These are phyloP conservation scores for Aphanomyces stellatus DNA, from an alignment of 352 stramenopile species.

Conservation along the genomic window DNA sequence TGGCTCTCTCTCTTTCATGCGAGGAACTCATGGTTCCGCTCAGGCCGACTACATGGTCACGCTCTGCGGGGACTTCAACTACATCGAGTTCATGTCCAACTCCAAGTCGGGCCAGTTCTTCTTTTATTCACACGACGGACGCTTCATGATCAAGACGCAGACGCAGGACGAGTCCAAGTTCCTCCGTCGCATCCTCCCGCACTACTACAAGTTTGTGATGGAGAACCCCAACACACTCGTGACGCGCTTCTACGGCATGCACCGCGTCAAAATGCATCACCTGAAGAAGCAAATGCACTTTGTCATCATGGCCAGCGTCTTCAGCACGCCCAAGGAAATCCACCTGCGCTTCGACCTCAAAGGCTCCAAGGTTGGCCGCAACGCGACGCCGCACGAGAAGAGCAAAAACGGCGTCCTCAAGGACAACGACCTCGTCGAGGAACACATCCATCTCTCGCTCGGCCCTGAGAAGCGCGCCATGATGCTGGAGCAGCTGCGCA, in stretches of 20 bases:
- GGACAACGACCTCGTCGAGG: constrained; percentile 86
- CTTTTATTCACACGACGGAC: constrained; percentile 96
- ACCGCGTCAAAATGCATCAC: constrained; percentile 97
- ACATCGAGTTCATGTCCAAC: constrained; percentile 98
- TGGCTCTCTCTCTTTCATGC: constrained; percentile 18
- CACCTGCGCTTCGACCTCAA: constrained; percentile 86
- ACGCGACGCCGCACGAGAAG: constrained; percentile 50
- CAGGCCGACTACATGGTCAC: constrained; percentile 85
- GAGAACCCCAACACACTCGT: constrained; percentile 97
- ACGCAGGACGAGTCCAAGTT: constrained; percentile 99
- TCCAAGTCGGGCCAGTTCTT: constrained; percentile 99
- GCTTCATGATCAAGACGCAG: constrained; percentile 99
- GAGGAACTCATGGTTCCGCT: constrained; percentile 24
- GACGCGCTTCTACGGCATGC: constrained; percentile 96
- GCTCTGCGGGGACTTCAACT: constrained; percentile 93
- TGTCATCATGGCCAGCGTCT: constrained; percentile 96
- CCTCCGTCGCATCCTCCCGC: constrained; percentile 92
- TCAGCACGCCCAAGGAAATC: constrained; percentile 90
- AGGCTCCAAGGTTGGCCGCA: constrained; percentile 82
- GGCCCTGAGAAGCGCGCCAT: constrained; percentile 53
- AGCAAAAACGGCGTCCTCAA: constrained; percentile 70
- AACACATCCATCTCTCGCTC: constrained; percentile 79
- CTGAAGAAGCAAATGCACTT: constrained; percentile 90
- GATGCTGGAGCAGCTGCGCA: constrained; percentile 81
- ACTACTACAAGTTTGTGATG: constrained; percentile 97